A percentile compares a stretch with the other conserved stretches of the same genome.
Evolutionary conservation across 768 basidiomycete genomes (phyloP).

Genomic region (Leccinum rimulosum): DNA sequence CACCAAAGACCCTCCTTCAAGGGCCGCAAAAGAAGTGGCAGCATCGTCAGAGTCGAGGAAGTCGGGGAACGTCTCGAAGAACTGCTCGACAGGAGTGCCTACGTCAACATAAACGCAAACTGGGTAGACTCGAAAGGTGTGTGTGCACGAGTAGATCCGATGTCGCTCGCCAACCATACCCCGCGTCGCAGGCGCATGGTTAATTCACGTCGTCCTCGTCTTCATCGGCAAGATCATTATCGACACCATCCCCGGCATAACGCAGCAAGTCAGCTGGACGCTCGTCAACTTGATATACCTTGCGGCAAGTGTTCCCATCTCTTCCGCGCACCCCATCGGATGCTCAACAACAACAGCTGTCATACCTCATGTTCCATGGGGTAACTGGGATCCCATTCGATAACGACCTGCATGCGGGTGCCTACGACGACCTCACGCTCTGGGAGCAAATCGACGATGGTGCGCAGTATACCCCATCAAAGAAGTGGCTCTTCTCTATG

Average conservation of each 20-base stretch:
- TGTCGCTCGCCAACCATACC: constrained; percentile 2
- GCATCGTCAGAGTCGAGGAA: constrained; percentile 83
- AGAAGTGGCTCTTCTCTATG: constrained; percentile 92
- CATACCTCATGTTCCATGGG: constrained; percentile 98
- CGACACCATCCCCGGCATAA: constrained; percentile 93
- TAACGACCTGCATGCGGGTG: constrained; percentile 81
- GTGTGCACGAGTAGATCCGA: background rate
- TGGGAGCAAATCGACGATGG: constrained; percentile 99
- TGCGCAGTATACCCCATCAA: constrained; percentile 97
- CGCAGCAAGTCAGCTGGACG: constrained; percentile 94
- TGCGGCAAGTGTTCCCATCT: constrained; percentile 51
- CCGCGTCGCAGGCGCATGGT: constrained; percentile 81
- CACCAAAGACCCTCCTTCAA: constrained; percentile 34
- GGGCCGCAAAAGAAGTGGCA: constrained; percentile 60
- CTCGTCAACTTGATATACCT: constrained; percentile 89
- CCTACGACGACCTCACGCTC: constrained; percentile 94
- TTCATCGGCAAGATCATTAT: constrained; percentile 86
- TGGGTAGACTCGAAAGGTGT: constrained; percentile 94
- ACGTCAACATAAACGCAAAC: constrained; percentile 83
- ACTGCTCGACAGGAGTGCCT: constrained; percentile 73
- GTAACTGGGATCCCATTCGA: constrained; percentile 97
- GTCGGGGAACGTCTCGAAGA: constrained; percentile 75
- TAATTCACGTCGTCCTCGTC: constrained; percentile 95
- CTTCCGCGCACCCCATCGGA: background rate
- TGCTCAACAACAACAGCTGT: constrained; percentile 51